Percentiles rank a stretch among this genome's conserved stretches.
These are phyloP conservation scores for Lentinula novae-zelandiae DNA, from an alignment of 1,284 basidiomycete species.

Conservation along the genomic window DNA sequence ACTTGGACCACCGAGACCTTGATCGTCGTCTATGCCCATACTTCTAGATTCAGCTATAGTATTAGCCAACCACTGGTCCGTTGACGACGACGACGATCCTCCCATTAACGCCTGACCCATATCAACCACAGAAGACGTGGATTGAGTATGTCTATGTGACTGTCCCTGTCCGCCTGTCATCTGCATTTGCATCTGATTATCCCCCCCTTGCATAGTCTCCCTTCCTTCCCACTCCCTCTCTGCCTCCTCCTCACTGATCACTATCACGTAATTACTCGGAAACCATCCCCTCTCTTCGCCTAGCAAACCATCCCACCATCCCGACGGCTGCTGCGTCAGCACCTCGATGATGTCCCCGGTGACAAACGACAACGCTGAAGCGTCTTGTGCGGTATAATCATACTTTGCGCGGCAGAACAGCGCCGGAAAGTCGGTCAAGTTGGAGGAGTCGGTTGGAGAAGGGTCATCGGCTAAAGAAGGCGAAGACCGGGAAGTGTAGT, in stretches of 20 bases:
- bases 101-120: conserved; percentile 42
- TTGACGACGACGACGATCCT: conserved; percentile 13
- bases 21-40: background rate
- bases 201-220: background rate
- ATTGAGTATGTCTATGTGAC: background rate
- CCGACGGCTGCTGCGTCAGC: conserved; percentile 84
- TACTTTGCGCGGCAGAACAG: conserved; percentile 93
- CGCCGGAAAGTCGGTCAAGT: background rate
- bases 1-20: background rate
- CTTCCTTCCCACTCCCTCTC: conserved; percentile 30
- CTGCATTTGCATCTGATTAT: background rate
- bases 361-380: conserved; percentile 84
- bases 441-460: too few species aligned
- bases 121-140: conserved; percentile 35
- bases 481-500: too few species aligned
- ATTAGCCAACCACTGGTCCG: conserved; percentile 41
- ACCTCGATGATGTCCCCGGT: conserved; percentile 93
- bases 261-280: conserved; percentile 90
- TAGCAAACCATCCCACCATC: conserved; percentile 98
- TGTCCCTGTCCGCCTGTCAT: background rate
- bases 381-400: conserved; percentile 86
- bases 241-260: conserved; percentile 78
- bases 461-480: too few species aligned
- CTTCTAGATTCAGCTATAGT: background rate
- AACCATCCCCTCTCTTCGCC: conserved; percentile 94